phyloP scores from a whole-genome alignment of 768 basidiomycete genomes.

The Panaeolus cyanescens region DNA sequence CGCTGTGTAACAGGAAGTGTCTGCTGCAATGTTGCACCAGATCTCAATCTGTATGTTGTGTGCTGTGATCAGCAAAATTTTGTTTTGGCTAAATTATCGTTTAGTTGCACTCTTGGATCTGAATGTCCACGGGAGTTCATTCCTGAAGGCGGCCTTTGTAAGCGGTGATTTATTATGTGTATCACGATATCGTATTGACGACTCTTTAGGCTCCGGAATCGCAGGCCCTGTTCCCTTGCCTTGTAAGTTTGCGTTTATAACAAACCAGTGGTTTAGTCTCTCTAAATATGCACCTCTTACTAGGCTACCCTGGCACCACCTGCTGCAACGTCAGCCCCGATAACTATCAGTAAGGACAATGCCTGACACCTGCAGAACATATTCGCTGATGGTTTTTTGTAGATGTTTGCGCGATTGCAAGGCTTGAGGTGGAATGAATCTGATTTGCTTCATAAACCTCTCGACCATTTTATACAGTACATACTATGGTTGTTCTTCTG shows the following conservation, averaged over 20 bases:
- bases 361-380: background rate
- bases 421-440: background rate
- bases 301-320: slow-evolving; percentile 21
- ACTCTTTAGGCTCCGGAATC: slow-evolving; percentile 15
- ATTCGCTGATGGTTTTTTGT: background rate
- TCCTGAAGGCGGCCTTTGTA: slow-evolving; percentile 16
- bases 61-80: too few species aligned
- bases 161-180: background rate
- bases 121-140: slow-evolving; percentile 5
- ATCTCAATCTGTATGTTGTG: background rate
- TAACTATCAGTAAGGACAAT: slow-evolving; percentile 14
- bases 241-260: slow-evolving; percentile 10
- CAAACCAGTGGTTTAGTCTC: too few species aligned
- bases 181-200: background rate
- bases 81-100: too few species aligned
- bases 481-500: too few species aligned
- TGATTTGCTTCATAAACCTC: too few species aligned
- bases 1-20: background rate
- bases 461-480: too few species aligned
- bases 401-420: background rate
- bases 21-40: background rate
- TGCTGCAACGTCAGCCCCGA: slow-evolving; percentile 25
- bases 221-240: slow-evolving; percentile 14
- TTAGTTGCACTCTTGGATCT: background rate
- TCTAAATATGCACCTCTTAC: background rate